Evolutionary conservation across 495 filamentous ascomycete species (phyloP).

Genomic region (Aspergillus ostianus): DNA sequence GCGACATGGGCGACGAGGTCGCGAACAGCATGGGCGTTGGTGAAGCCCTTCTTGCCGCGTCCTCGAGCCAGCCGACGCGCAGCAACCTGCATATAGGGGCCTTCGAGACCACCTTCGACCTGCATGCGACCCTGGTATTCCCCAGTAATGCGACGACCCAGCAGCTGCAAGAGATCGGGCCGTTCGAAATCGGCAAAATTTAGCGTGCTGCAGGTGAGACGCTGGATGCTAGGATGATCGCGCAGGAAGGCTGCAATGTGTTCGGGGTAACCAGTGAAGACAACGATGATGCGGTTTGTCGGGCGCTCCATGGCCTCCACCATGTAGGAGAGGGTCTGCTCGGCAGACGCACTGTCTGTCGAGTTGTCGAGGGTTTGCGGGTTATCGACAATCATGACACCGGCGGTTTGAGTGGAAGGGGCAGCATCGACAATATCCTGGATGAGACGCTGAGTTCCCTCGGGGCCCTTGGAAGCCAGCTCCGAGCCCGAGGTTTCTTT

Average conservation of each 20-base stretch:
- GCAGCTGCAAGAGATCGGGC: conserved; percentile 12
- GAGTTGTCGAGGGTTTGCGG: conserved; percentile 46
- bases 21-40: conserved; percentile 35
- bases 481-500: conserved; percentile 37
- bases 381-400: conserved; percentile 65
- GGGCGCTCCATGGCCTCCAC: conserved; percentile 22
- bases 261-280: conserved; percentile 64
- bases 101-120: conserved; percentile 52
- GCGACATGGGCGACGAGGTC: conserved; percentile 14
- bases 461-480: conserved; percentile 57
- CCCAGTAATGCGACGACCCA: conserved; percentile 11
- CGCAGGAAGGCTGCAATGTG: conserved; percentile 68
- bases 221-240: conserved; percentile 64
- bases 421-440: conserved; percentile 38
- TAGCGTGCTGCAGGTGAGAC: conserved; percentile 56
- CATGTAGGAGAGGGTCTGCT: conserved; percentile 12
- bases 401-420: conserved; percentile 1
- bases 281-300: conserved; percentile 61
- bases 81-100: conserved; percentile 58
- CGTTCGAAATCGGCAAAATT: conserved; percentile 62
- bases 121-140: conserved; percentile 48
- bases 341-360: conserved; percentile 13
- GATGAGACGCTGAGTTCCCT: conserved; percentile 53
- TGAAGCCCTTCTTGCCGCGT: conserved; percentile 52
- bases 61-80: conserved; percentile 54